Evolutionary conservation across 495 filamentous ascomycete genomes (phyloP), one percentile per base, ranked within the genome.

Genomic region (Venustampulla echinocandica): DNA sequence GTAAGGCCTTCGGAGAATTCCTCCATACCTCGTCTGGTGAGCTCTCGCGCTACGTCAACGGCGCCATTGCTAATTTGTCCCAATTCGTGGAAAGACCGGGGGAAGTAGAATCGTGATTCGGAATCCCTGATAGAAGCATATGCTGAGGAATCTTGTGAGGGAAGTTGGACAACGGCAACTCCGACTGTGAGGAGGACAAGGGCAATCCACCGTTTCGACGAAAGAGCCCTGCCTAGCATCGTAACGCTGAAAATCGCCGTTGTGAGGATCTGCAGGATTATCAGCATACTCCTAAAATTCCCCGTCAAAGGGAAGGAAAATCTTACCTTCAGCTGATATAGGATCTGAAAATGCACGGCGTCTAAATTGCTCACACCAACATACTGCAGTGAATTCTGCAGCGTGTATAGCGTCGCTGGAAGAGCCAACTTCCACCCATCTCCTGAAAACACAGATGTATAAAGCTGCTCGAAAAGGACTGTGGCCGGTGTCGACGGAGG

Each of bases 401-500:
- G 53, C 0, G 92, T 95, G 59, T 95, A 96, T 2, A 97, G 71
- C 33, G 78, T 73, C 6, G 89, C 92, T 0, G 92, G 90, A 28
- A 97, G 83, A 4, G 87, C 88, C 52, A 98, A 61, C 64, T 96
- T 96, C 92, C 92, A 98, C 56, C 87, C 86, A 54, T 98, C 92
- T n/a, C 84, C 81, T 2, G 84, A 82, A 60, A 96, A 95, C 0
- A 95, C 81, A 11, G 83, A 77, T 37, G 71, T 76, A 54, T 76
- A 81, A n/a, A 97, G 77, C 51, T 85, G 80, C 50, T 77, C 77
- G 63, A 94, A 81, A 18, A 95, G 74, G 18, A 84, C 80, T 2
- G 85, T 84, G 20, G 82, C 81, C 7, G 90, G 83, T 39, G 86
- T 82, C 4, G 82, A 80, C 4, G 86, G 78, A 10, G 85, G 78